Base-by-base conservation (phyloP, 108 stramenopile species). In the Ochromonas danica region DNA sequence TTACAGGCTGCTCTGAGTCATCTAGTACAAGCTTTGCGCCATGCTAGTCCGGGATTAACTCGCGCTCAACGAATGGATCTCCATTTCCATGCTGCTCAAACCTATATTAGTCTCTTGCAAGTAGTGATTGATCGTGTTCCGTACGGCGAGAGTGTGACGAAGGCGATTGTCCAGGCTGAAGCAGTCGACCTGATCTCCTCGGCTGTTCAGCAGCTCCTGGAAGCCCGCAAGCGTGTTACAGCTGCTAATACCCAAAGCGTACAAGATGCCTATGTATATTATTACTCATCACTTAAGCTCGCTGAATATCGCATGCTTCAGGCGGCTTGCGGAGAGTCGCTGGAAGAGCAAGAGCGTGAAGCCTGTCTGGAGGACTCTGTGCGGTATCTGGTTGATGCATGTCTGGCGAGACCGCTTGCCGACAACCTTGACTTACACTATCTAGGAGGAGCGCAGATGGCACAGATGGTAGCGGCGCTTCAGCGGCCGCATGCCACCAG, bases 221-320 rank as follows among this genome's bases (percentile, higher is more conserved):
- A 67, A 33, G 63, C 30, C 3, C 63, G 3, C 31, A 28, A 67
- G 17, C 17, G 63, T 10, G 63, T 67, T 10, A 67, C 63, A 28
- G 63, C 30, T 3, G 63, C 63, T 6, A 67, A 67, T 36, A 33
- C 27, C 30, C 63, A 67, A 25, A 31, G 30, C 17, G 31, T 33
- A 25, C 63, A 67, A 25, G 63, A 67, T 36, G 63, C 63, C 14
- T 67, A 31, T 67, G 6, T 67, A 6, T 67, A 31, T 25, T 67
- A 14, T 36, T 67, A 67, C 63, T 28, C 63, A 25, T 35, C 14
- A 3, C 25, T 67, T 6, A 67, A 67, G 31, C 17, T 67, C 63
- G 63, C 63, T 6, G 63, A 67, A 36, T 67, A 67, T 33, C 63
- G 63, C 63, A 67, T 67, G 63, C 31, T 67, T 6, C 30, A 67